phyloP scores from a whole-genome alignment of 352 stramenopile genomes.

The Phytophthora citricola region DNA sequence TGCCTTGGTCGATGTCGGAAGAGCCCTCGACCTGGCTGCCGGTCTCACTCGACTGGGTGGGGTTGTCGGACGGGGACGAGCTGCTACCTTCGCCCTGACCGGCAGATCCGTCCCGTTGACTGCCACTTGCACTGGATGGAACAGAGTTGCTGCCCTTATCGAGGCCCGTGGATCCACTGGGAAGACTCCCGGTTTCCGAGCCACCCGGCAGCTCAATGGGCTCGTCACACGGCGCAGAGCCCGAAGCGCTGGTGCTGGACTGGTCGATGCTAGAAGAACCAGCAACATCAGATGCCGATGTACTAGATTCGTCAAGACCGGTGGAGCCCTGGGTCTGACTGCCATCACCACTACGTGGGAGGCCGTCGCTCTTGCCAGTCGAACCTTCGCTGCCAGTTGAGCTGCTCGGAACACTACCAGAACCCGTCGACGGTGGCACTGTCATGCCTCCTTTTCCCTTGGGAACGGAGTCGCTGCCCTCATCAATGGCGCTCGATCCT shows the following conservation, averaged over 20 bases:
- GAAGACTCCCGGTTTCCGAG: background rate
- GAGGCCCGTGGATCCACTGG: background rate
- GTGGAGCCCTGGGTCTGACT: slow-evolving; percentile 7
- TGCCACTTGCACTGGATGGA: slow-evolving; percentile 17
- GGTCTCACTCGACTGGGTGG: slow-evolving; percentile 1
- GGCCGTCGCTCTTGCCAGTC: slow-evolving; percentile 7
- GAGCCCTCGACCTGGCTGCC: slow-evolving; percentile 17
- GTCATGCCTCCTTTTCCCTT: slow-evolving; percentile 7
- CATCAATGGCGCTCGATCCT: slow-evolving; percentile 13
- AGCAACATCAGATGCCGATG: background rate
- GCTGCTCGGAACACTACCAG: background rate
- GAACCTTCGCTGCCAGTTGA: background rate
- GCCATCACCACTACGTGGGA: background rate
- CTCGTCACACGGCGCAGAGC: slow-evolving; percentile 9
- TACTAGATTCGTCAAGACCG: background rate
- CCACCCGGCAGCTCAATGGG: slow-evolving; percentile 10
- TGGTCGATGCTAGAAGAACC: slow-evolving; percentile 12
- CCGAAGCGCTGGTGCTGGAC: slow-evolving; percentile 6
- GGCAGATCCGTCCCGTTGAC: slow-evolving; percentile 2
- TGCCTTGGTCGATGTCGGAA: slow-evolving; percentile 16
- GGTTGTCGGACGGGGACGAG: slow-evolving; percentile 1
- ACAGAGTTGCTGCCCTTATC: slow-evolving; percentile 2
- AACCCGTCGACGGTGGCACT: slow-evolving; percentile 4
- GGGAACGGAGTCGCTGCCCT: slow-evolving; percentile 10
- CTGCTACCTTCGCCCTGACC: slow-evolving; percentile 5